Conservation (phyloP, 768 basidiomycete genomes). For the Hericium coralloides region DNA sequence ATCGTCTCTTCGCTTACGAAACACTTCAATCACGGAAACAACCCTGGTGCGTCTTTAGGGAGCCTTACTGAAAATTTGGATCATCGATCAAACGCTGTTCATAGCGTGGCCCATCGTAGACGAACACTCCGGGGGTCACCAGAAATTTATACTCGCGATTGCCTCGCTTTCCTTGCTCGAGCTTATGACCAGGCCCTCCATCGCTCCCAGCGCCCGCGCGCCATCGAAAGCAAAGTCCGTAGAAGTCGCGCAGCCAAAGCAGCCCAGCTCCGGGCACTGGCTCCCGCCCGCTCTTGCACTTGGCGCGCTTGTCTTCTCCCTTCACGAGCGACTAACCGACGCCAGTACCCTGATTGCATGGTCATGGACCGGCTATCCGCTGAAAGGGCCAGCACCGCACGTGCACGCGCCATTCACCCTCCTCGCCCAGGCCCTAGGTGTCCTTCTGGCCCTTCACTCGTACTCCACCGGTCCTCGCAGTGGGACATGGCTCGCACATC, state of each 20-base stretch:
- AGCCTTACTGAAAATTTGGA: background rate
- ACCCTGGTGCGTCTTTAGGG: conserved; percentile 43
- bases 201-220: conserved; percentile 6
- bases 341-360: conserved; percentile 73
- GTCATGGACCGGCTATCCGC: conserved; percentile 84
- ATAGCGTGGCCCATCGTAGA: conserved; percentile 76
- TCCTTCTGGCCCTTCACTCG: conserved; percentile 32
- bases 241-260: background rate
- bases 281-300: conserved; percentile 42
- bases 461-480: conserved; percentile 4
- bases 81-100: background rate
- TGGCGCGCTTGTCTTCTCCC: conserved; percentile 59
- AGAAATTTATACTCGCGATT: conserved; percentile 53
- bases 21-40: conserved; percentile 72
- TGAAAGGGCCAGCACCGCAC: conserved; percentile 66
- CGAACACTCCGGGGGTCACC: conserved; percentile 56
- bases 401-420: conserved; percentile 64
- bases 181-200: conserved; percentile 34
- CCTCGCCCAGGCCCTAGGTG: conserved; percentile 49
- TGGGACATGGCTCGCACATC: conserved; percentile 28
- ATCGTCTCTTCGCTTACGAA: conserved; percentile 62
- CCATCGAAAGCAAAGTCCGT: background rate
- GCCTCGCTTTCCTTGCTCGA: conserved; percentile 53
- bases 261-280: conserved; percentile 19
- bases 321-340: conserved; percentile 69